Percentiles rank a stretch among this genome's conserved stretches.
Conservation (phyloP, 2,329 filamentous ascomycete genomes). For the Pseudogymnoascus sp. region DNA sequence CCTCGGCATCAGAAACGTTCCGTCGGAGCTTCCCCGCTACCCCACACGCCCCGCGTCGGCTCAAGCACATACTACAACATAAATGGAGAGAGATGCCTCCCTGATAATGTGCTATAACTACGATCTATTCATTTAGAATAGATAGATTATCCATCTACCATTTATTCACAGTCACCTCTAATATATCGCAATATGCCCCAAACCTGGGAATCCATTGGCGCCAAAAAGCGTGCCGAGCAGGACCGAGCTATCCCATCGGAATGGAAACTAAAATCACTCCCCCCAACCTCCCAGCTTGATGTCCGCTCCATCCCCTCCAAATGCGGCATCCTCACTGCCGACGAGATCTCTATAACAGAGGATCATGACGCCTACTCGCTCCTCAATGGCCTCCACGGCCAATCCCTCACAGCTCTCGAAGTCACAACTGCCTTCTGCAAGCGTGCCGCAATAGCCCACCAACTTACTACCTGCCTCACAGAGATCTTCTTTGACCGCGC, state of each 20-base stretch:
- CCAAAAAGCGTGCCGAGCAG: conserved; percentile 20
- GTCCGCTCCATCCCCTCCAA: conserved; percentile 19
- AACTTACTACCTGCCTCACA: conserved; percentile 37
- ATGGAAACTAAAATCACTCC: conserved; percentile 21
- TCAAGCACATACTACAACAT: not conserved
- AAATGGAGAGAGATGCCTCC: not conserved
- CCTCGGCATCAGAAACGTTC: not conserved
- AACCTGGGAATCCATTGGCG: conserved; percentile 16
- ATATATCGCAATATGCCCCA: not conserved
- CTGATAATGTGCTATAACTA: not conserved
- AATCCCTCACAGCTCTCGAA: conserved; percentile 25
- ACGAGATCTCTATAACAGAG: conserved; percentile 24
- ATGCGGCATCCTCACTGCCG: conserved; percentile 19
- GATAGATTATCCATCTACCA: not conserved
- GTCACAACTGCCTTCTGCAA: conserved; percentile 42
- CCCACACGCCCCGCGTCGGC: not conserved
- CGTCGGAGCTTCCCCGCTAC: not conserved
- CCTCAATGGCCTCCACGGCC: conserved; percentile 15
- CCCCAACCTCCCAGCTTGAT: conserved; percentile 15
- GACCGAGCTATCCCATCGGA: conserved; percentile 21
- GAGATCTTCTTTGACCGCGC: conserved; percentile 45
- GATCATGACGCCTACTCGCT: conserved; percentile 24
- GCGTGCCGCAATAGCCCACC: conserved; percentile 41
- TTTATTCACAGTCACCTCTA: not conserved
- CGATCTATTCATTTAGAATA: not conserved